These are phyloP conservation scores for Phycomyces blakesleeanus DNA, from an alignment of 192 early-diverging fungal species.

Conservation along the genomic window DNA sequence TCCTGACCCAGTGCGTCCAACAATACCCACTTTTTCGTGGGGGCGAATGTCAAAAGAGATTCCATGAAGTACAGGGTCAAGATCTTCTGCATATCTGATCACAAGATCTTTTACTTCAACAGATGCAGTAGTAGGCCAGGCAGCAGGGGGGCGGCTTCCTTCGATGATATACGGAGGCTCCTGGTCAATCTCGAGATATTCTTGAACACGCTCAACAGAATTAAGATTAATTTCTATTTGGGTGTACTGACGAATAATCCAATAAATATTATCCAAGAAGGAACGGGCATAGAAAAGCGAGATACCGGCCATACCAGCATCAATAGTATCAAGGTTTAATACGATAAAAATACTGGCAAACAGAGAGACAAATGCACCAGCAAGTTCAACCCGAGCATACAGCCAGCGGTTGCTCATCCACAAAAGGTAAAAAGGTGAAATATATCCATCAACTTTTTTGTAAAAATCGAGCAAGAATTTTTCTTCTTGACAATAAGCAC, in stretches of 20 bases:
- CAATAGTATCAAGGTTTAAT: conserved; percentile 45
- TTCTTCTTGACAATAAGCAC: conserved; percentile 75
- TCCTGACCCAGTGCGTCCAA: conserved; percentile 74
- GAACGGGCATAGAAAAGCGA: conserved; percentile 79
- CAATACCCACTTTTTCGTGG: conserved; percentile 82
- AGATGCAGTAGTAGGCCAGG: conserved; percentile 70
- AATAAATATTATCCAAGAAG: conserved; percentile 78
- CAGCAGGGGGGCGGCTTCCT: conserved; percentile 18
- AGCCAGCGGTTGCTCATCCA: conserved; percentile 90
- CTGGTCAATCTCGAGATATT: conserved; percentile 81
- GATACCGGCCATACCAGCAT: conserved; percentile 87
- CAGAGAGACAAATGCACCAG: conserved; percentile 73
- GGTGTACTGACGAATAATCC: conserved; percentile 78
- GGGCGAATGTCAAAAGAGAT: conserved; percentile 68
- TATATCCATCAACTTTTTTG: conserved; percentile 67
- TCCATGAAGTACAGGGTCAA: conserved; percentile 70
- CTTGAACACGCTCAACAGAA: conserved; percentile 81
- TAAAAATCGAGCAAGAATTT: conserved; percentile 60
- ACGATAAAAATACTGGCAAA: conserved; percentile 66
- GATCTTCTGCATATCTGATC: conserved; percentile 76
- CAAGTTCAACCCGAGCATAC: conserved; percentile 75
- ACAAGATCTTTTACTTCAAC: conserved; percentile 70
- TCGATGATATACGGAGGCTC: conserved; percentile 52
- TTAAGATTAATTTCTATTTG: conserved; percentile 88
- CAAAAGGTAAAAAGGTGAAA: conserved; percentile 81